Base-by-base conservation (phyloP, 129 eudicot genomes). In the Chrysanthemum makinoi region DNA sequence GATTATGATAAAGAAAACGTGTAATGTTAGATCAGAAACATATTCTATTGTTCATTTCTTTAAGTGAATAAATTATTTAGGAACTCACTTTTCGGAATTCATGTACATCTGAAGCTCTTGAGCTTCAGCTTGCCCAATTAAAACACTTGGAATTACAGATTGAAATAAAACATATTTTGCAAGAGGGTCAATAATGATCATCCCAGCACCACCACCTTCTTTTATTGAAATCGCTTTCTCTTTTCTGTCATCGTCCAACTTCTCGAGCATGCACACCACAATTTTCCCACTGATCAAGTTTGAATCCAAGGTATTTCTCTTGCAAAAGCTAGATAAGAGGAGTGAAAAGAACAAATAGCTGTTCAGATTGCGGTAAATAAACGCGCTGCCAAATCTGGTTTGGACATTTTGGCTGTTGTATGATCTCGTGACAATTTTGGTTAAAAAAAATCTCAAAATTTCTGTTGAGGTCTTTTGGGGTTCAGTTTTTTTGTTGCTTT, bases 151-250 rank as follows among this genome's bases (percentile, higher is more conserved):
- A 56, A 86, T 12, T 46, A 39, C 78, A 54, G 78, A 52, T 67
- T 83, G 96, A 58, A 75, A 30, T 8, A 68, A 67, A 50, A 73
- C 64, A 52, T 82, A 77, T 72, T 72, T 73, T 8, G 75, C 74
- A 24, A 73, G 17, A 39, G 89, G 81, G 72, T 88, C 87, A 14
- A 85, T 44, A 39, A 88, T 68, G 70, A 85, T 79, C 74, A 83
- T 79, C 53, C 96, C 96, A 0, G 69, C 85, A 63, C 89, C 91
- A 47, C 91, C 96, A 17, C 85, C 83, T 74, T 81, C 80, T 72
- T 64, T 79, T 70, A 88, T 49, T 16, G 52, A 65, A 46, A 17
- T 5, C 6, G 66, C 87, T 59, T 85, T 85, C 71, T 77, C 88
- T 6, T 24, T 55, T 57, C 85, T 68, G 18, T 18, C 15, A 9